These are phyloP conservation scores for Solanum hybrid DNA, from an alignment of 305 asterid species.

Conservation along the genomic window DNA sequence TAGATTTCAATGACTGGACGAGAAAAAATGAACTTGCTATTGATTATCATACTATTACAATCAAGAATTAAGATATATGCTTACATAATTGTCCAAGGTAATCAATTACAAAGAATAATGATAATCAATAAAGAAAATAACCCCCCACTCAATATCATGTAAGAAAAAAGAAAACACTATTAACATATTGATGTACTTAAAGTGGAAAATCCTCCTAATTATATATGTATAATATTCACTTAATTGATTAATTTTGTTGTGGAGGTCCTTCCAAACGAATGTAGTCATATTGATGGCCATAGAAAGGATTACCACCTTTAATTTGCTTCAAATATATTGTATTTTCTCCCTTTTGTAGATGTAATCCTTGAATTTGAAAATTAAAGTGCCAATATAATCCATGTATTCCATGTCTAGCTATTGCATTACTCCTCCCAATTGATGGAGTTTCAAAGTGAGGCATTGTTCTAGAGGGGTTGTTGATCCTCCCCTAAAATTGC, in stretches of 20 bases:
- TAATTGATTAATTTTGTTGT: not conserved
- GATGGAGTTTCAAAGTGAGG: conserved; percentile 23
- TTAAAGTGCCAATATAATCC: conserved; percentile 44
- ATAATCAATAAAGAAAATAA: not conserved
- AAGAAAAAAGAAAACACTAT: not conserved
- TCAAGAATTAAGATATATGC: not conserved
- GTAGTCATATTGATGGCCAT: conserved; percentile 52
- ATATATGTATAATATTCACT: not conserved
- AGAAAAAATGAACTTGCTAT: not conserved
- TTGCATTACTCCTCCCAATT: conserved; percentile 51
- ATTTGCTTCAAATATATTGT: conserved; percentile 40
- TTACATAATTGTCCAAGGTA: not conserved
- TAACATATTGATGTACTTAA: not conserved
- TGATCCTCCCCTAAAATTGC: conserved; percentile 32
- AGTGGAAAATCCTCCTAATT: not conserved
- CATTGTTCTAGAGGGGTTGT: conserved; percentile 3
- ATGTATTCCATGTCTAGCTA: conserved; percentile 76
- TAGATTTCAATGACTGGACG: too few species aligned
- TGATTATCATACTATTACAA: not conserved
- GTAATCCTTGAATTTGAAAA: conserved; percentile 22
- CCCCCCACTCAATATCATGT: not conserved
- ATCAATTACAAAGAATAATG: not conserved
- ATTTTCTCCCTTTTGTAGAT: conserved; percentile 32
- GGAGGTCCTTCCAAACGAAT: conserved; percentile 62
- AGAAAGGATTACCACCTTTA: conserved; percentile 21